Evolutionary conservation across 2,329 filamentous ascomycete species (phyloP), one percentile per base, ranked within the genome.

Genomic region (Cladophialophora carrionii): DNA sequence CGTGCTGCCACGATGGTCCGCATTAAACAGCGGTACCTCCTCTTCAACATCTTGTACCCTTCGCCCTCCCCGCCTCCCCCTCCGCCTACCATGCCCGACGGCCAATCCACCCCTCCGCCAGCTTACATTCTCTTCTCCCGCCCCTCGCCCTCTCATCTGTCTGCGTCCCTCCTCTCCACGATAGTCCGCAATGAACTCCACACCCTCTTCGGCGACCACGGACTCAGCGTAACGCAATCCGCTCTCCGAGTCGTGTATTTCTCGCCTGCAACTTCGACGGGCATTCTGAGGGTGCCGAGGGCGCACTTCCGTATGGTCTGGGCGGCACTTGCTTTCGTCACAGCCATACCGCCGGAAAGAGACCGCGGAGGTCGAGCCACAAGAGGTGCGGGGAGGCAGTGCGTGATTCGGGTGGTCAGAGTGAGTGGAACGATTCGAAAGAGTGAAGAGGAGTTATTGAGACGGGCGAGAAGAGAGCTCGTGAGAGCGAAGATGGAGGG

Each of bases 361-460:
- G 56, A 31, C n/a, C 14, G 43, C 32, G 57, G 57, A 37, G 48
- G 57, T 22, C 37, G 20, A 48, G n/a, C 14, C n/a, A 49, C 22
- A 17, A 8, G 58, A 43, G 46, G 10, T 8, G 24, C 37, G 58
- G 9, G 24, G 58, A 55, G 22, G 14, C 20, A 14, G 7, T 96
- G 93, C 73, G 88, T 94, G 1, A 90, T 96, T 68, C 87, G 89
- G 53, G 92, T 99, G 14, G 86, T 96, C 6, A 85, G 91, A 67
- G 91, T 97, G 14, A 95, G 91, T 70, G 95, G 94, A 17, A 99
- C 95, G 2, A 96, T 99, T 73, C 89, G 88, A 71, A 96, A 96
- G 77, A 89, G 88, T 2, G 93, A 98, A 77, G 88, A 96, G 75
- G 93, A 96, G 77, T 92, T 92, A 41, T 90, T 98, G 72, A 84